Evolutionary conservation across 352 stramenopile genomes (phyloP), one percentile per base, ranked within the genome.

Genomic region (Globisporangium mamillatum): DNA sequence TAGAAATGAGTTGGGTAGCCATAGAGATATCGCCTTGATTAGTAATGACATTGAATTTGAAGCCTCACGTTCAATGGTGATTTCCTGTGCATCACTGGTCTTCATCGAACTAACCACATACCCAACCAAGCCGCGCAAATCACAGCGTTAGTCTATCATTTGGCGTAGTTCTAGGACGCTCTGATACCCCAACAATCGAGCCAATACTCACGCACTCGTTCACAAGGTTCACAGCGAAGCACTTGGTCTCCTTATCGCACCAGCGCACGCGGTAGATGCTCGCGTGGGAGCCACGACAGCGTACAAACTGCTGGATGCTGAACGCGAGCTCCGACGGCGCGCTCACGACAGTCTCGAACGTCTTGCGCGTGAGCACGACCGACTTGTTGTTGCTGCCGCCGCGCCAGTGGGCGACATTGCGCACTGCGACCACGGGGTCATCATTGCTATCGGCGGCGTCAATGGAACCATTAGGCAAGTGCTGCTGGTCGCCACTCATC

Each of bases 181-280:
- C 5, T 25, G 18, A 9, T 2, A 20, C 1, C 34, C 41, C n/a
- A 18, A 16, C 32, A 20, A 63, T 10, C 22, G 53, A 34, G 8
- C 14, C 57, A 52, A 59, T 12, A 12, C 12, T n/a, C 50, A 74
- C 77, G 41, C 76, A 93, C 85, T 86, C 82, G 72, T 84, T 93
- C 25, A 86, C 78, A 29, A 93, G 75, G 60, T 95, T 93, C 46
- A 93, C 75, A 0, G 77, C 87, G 50, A 83, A 92, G 58, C 84
- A 83, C 7, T 91, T 81, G 52, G 77, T 75, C 46, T 82, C 78
- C 1, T 75, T 70, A 2, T 81, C 66, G 20, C 69, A 75, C 84
- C 85, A 95, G 32, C 79, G 80, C 25, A 93, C 70, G 41, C 85
- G 83, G 61, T 93, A 93, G 44, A 93, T 78, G 46, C 84, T 92